Evolutionary conservation across 495 filamentous ascomycete species (phyloP).

Genomic region (Recurvomyces mirabilis): DNA sequence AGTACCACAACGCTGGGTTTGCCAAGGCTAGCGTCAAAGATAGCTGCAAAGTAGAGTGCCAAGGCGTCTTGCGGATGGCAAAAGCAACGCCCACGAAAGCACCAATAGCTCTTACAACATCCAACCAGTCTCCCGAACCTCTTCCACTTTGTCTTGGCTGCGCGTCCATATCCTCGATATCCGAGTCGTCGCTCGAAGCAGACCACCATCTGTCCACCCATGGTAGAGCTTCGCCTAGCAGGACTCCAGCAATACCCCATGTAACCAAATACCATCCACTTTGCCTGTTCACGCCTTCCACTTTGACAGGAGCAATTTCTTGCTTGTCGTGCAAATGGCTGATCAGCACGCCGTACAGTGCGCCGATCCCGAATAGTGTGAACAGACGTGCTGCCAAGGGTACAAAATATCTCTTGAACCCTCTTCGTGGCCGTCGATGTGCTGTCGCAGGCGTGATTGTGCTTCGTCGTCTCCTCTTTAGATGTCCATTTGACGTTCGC

Average conservation of each 20-base stretch:
- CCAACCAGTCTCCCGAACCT: constrained; percentile 47
- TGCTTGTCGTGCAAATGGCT: constrained; percentile 67
- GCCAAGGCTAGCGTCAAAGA: constrained; percentile 82
- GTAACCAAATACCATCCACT: constrained; percentile 60
- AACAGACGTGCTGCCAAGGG: constrained; percentile 43
- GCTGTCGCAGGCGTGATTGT: constrained; percentile 2
- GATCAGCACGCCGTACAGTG: constrained; percentile 74
- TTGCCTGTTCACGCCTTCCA: constrained; percentile 45
- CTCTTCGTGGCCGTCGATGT: constrained; percentile 14
- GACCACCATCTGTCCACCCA: constrained; percentile 65
- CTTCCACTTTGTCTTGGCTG: constrained; percentile 2
- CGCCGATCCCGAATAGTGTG: constrained; percentile 69
- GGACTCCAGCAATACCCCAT: constrained; percentile 73
- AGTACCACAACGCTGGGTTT: constrained; percentile 91
- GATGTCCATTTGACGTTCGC: constrained; percentile 1
- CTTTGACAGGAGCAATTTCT: constrained; percentile 51
- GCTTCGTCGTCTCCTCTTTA: constrained; percentile 9
- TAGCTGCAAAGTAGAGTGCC: constrained; percentile 87
- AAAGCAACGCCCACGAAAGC: constrained; percentile 94
- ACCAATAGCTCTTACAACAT: constrained; percentile 75
- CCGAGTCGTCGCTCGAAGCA: constrained; percentile 15
- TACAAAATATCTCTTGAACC: constrained; percentile 36
- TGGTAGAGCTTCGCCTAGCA: constrained; percentile 66
- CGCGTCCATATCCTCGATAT: constrained; percentile 4
- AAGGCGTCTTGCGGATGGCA: constrained; percentile 83